Evolutionary conservation across 805 yeast species (phyloP), one percentile per base, ranked within the genome.

Genomic region (Hanseniaspora nectarophila): DNA sequence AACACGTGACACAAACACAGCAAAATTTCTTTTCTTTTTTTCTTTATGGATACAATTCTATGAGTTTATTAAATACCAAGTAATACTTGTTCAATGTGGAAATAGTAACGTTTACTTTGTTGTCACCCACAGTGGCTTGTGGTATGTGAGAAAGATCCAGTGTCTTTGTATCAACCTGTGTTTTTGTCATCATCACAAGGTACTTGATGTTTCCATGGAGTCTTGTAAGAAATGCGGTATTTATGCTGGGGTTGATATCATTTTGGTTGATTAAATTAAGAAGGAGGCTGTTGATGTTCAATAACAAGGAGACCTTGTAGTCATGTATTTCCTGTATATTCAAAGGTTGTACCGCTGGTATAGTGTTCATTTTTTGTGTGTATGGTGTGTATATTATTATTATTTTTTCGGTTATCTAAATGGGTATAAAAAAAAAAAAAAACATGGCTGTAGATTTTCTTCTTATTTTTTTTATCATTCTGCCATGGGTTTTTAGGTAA

Each of bases 91-190:
- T 45, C 24, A 45, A 5, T 6, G 45, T 28, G 1, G 45, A 42
- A 29, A 42, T 28, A 2, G 31, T 20, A 34, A 43, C 16, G 58
- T 68, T 49, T 65, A 67, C 57, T 64, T 60, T 51, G 67, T 67
- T 5, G 65, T 67, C 20, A 66, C 75, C 23, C 80, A 81, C n/a
- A 18, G 2, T 42, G n/a, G 13, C 16, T 9, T 26, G 45, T 1
- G 45, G 33, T 3, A 42, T 42, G 9, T 26, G 33, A 3, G 34
- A 9, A 3, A 42, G 35, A 28, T 48, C 52, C 4, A 48, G 20
- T 3, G 45, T 12, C 15, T 33, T 40, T 10, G 18, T 23, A 15
- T 48, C 34, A 7, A 40, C 42, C 6, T 20, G n/a, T 7, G 20
- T 13, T 15, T 48, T 48, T 1, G 13, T 42, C 28, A 48, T 29